Base-by-base conservation (phyloP, 768 basidiomycete species). In the Mycena latifolia region DNA sequence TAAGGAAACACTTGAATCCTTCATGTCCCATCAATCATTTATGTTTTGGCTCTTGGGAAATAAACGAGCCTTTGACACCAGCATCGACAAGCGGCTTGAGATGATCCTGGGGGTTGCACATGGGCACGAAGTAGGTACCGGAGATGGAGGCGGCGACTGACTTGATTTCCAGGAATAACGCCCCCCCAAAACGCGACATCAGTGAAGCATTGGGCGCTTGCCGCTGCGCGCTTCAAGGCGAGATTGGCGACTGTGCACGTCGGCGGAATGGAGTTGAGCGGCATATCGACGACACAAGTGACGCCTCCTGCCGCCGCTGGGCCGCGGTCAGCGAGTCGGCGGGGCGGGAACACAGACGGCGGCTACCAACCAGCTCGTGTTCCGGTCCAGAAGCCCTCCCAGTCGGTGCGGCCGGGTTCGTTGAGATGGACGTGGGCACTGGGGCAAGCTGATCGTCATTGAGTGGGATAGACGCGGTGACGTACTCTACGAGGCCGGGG, bases 281-380 rank as follows among this genome's bases (percentile, higher is more conserved):
- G 98, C 97, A 99, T 99, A 79, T 99, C 98, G 33, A 98, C 91
- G 24, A 99, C 82, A 8, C 95, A 94, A 10, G 96, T 98, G n/a
- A 98, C 89, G 9, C 97, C 98, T 24, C 97, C 97, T 1, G 95
- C 92, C 2, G 90, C 88, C 1, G 97, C 97, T 22, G 39, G 0
- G 20, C n/a, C 6, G 35, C 31, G 17, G 45, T 39, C 2, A 27
- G 25, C 50, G 46, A 27, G 50, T 20, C 20, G n/a, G 47, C 15
- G 25, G 22, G 60, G 18, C 9, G 22, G 52, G 25, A 14, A 17
- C 15, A 27, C 20, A n/a, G 4, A 22, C n/a, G 5, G n/a, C n/a
- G n/a, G n/a, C n/a, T n/a, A 17, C 52, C 24, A 11, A 69, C 67
- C 67, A 33, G 97, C 97, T 59, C 83, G 80, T 1, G 96, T 96